A percentile compares a stretch with the other conserved stretches of the same genome.
Evolutionary conservation across 345 rosid species (phyloP).

Genomic region (Euphorbia pulcherrima): DNA sequence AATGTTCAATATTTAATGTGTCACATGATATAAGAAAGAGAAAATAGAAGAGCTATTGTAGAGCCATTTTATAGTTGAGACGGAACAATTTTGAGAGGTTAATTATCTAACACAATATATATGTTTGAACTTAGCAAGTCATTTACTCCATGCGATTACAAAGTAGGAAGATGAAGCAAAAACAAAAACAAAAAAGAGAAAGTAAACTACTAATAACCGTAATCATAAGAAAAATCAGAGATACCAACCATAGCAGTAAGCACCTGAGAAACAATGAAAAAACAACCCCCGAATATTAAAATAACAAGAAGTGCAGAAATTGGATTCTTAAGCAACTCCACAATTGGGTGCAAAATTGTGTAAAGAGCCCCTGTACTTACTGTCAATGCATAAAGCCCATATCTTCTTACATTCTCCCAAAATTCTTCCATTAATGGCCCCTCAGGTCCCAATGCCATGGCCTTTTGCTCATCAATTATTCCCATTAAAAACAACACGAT

Average conservation of each 20-base stretch:
- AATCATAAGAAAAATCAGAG: slow-evolving; percentile 66
- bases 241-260: slow-evolving; percentile 83
- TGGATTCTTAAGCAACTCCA: slow-evolving; percentile 79
- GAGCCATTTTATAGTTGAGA: too few relatives aligned
- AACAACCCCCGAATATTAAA: slow-evolving; percentile 56
- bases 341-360: slow-evolving; percentile 51
- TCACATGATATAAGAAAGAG: too few relatives aligned
- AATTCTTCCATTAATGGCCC: slow-evolving; percentile 89
- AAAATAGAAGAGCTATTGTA: too few relatives aligned
- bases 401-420: slow-evolving; percentile 97
- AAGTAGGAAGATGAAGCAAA: too few relatives aligned
- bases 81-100: too few relatives aligned
- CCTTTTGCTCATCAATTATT: slow-evolving; percentile 51
- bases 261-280: slow-evolving; percentile 65
- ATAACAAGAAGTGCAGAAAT: slow-evolving; percentile 68
- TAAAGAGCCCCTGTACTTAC: slow-evolving; percentile 91
- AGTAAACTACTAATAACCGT: slow-evolving; percentile 47
- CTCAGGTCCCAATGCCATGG: slow-evolving; percentile 79
- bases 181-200: background rate
- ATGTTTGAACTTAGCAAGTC: too few relatives aligned
- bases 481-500: slow-evolving; percentile 44
- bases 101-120: too few relatives aligned
- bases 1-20: too few relatives aligned
- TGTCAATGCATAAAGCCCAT: slow-evolving; percentile 84
- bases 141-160: too few relatives aligned